These are phyloP conservation scores for Oropetium thomaeum DNA, from an alignment of 176 grass and related monocot species.

Conservation along the genomic window DNA sequence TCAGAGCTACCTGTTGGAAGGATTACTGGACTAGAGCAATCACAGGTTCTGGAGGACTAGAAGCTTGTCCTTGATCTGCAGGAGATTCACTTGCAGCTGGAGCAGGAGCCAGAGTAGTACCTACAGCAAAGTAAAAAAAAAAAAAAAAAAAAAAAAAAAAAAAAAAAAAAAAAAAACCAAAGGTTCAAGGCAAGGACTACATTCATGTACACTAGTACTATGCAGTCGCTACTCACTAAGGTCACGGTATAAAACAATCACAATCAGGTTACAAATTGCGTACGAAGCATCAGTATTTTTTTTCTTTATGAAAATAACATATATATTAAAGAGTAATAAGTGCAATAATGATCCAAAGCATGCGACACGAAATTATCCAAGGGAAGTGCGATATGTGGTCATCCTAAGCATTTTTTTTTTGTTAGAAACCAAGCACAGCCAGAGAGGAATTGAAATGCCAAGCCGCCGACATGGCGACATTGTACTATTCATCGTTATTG, in stretches of 20 bases:
- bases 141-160: no score
- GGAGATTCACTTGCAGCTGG: constrained; percentile 31
- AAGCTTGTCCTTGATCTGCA: constrained; percentile 38
- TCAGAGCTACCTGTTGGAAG: constrained; percentile 52
- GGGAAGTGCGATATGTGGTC: neutral
- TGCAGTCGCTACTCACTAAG: constrained; percentile 8
- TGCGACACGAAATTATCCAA: neutral
- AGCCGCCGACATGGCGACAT: constrained; percentile 36
- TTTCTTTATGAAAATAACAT: neutral
- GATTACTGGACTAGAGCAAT: constrained; percentile 31
- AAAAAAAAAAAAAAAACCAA: constrained; percentile 3
- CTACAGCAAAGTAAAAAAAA: constrained; percentile 44
- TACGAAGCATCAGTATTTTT: neutral
- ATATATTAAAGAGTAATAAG: constrained; percentile 2
- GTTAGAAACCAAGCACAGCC: constrained; percentile 8
- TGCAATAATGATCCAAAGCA: constrained; percentile 3
- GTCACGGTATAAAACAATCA: neutral
- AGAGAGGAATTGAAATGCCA: constrained; percentile 5
- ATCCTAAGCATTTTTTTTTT: neutral
- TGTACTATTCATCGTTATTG: neutral
- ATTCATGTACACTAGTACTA: neutral
- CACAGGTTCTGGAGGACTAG: constrained; percentile 47
- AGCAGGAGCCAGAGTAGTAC: constrained; percentile 46
- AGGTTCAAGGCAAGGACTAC: constrained; percentile 12
- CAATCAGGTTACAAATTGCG: neutral